Conservation (phyloP, 2,329 filamentous ascomycete species). For the Aspergillus transmontanensis region DNA sequence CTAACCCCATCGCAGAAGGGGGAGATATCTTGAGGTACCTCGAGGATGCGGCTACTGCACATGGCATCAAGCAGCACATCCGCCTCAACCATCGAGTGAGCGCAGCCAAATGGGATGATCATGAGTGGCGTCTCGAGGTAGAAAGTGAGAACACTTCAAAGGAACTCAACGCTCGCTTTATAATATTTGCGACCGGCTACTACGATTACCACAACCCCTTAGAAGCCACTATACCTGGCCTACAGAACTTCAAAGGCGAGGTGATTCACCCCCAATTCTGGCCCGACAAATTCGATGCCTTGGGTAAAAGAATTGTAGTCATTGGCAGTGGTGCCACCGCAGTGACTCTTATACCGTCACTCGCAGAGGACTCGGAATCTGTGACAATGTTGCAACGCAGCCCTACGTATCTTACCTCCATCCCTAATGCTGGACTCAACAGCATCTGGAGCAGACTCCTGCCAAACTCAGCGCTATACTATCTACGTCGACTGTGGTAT, state of each 20-base stretch:
- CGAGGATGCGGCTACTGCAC: slow-evolving; percentile 47
- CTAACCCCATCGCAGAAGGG: slow-evolving; percentile 53
- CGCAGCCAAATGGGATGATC: slow-evolving; percentile 55
- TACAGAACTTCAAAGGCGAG: slow-evolving; percentile 64
- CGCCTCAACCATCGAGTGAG: slow-evolving; percentile 52
- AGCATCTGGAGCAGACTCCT: background rate
- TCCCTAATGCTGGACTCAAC: slow-evolving; percentile 34
- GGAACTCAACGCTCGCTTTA: slow-evolving; percentile 42
- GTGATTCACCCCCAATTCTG: slow-evolving; percentile 73
- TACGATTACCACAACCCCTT: slow-evolving; percentile 70
- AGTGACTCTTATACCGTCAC: slow-evolving; percentile 69
- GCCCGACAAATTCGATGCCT: slow-evolving; percentile 66
- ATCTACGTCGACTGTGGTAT: background rate
- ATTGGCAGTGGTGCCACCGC: slow-evolving; percentile 78
- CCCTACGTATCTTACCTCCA: slow-evolving; percentile 66
- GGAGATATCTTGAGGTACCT: slow-evolving; percentile 57
- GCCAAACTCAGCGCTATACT: background rate
- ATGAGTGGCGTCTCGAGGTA: slow-evolving; percentile 54
- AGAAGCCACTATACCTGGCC: slow-evolving; percentile 61
- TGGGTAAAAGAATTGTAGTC: slow-evolving; percentile 66
- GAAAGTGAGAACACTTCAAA: slow-evolving; percentile 18
- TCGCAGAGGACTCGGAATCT: slow-evolving; percentile 63
- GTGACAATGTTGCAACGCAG: slow-evolving; percentile 78
- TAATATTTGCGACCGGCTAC: slow-evolving; percentile 66
- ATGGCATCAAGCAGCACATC: slow-evolving; percentile 57